Base-by-base conservation (phyloP, 2,329 filamentous ascomycete genomes). In the Stachybotrys chlorohalonatus region DNA sequence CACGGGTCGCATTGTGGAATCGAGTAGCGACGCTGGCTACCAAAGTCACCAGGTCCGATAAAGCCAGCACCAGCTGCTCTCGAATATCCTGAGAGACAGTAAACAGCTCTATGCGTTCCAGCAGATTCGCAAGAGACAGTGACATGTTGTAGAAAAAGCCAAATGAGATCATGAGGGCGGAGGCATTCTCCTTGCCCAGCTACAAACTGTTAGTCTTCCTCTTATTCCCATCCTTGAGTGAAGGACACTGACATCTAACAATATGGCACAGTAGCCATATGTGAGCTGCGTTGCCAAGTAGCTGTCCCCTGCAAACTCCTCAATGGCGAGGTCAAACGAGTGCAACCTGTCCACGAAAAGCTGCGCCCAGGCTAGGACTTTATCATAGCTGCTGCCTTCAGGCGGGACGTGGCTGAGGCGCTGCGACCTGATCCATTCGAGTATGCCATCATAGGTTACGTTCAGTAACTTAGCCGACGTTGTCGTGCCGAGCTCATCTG, bases 371-470 rank as follows among this genome's bases (percentile, higher is more conserved):
- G 64, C 60, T 11, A 73, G 60, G 2, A 71, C 71, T 54, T 70
- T 72, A 56, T 73, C 71, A 52, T 72, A 72, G 54, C 62, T 66
- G 58, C 71, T 72, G 39, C 71, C 71, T 55, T 73, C 70, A 0
- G 70, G 63, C 0, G 71, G 71, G 16, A 73, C 58, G 47, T 68
- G 62, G 53, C 63, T 68, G 67, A 73, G 67, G 15, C 71, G 68
- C 59, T 73, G 63, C 9, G 61, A 53, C 11, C 68, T 60, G 47
- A 73, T 72, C 70, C 70, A 73, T 7, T 71, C 69, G 3, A 65
- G 50, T 5, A 70, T 56, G 3, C 62, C 64, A 31, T 62, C 57
- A 51, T 68, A 60, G 13, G 59, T 62, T 16, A 56, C 57, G 53
- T 58, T 63, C 47, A 65, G n/a, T 3, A 69, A 61, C 51, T 59